Percentiles rank a stretch among this genome's conserved stretches.
These are phyloP conservation scores for Cymbidium sinense DNA, from an alignment of 106 monocot genomes.

Conservation along the genomic window DNA sequence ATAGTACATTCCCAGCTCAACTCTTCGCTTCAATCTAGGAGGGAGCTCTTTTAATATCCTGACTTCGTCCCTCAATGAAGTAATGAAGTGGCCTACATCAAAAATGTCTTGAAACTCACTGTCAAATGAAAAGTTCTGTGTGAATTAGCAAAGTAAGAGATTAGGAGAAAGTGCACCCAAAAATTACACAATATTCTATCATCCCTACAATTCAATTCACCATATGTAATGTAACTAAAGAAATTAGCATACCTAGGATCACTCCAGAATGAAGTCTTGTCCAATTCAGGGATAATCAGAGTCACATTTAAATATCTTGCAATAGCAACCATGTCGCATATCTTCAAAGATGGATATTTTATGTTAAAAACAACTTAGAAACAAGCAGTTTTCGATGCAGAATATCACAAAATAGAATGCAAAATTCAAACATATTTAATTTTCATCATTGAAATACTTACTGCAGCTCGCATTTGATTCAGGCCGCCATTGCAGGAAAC, in stretches of 20 bases:
- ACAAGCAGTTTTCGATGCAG: not conserved
- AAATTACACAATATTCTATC: too few relatives aligned
- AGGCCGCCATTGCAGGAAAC: conserved; percentile 99
- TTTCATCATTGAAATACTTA: conserved; percentile 27
- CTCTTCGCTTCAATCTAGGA: conserved; percentile 67
- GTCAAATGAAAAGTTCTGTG: conserved; percentile 2
- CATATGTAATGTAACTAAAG: too few relatives aligned
- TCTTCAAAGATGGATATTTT: conserved; percentile 33
- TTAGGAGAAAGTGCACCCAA: not conserved
- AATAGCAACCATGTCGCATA: conserved; percentile 96
- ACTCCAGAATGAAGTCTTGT: conserved; percentile 90
- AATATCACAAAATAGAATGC: not conserved
- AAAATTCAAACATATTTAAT: not conserved
- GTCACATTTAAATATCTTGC: conserved; percentile 91
- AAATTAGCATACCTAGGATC: conserved; percentile 97
- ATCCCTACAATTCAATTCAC: not conserved
- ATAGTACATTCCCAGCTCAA: conserved; percentile 47
- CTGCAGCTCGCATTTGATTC: conserved; percentile 97
- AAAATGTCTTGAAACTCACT: conserved; percentile 97
- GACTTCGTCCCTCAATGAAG: conserved; percentile 81
- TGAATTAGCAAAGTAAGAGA: not conserved
- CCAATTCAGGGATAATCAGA: conserved; percentile 93
- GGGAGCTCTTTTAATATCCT: conserved; percentile 89
- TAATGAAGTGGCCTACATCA: conserved; percentile 94
- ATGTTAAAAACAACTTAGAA: not conserved